phyloP scores from a whole-genome alignment of 108 stramenopile genomes.

The Nitzschia sp. region DNA sequence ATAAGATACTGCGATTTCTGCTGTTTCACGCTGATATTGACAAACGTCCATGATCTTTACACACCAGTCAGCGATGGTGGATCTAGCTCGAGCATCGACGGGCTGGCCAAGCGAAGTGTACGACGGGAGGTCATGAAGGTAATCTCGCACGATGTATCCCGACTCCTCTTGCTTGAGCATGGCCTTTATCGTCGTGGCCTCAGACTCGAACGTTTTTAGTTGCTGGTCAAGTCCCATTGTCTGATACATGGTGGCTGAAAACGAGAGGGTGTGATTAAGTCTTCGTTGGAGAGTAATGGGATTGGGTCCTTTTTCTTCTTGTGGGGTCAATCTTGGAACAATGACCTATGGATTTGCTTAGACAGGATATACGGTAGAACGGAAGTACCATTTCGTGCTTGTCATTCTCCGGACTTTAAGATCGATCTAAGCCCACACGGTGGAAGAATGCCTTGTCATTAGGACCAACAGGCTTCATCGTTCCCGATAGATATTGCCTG shows the following conservation, averaged over 20 bases:
- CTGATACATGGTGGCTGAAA: not conserved
- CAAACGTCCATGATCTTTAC: conserved; percentile 62
- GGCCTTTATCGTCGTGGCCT: conserved; percentile 8
- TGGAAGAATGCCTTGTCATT: too few relatives aligned
- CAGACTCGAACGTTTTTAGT: not conserved
- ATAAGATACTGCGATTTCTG: conserved; percentile 56
- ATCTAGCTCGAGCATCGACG: conserved; percentile 23
- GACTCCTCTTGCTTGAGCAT: conserved; percentile 25
- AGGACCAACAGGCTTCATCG: too few relatives aligned
- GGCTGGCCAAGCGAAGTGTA: not conserved
- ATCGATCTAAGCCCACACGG: too few relatives aligned
- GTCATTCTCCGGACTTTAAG: too few relatives aligned
- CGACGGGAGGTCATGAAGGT: conserved; percentile 12
- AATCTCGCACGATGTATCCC: conserved; percentile 15
- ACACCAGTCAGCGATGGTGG: conserved; percentile 63
- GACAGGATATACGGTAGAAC: too few relatives aligned
- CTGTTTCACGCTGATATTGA: conserved; percentile 64
- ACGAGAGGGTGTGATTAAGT: not conserved
- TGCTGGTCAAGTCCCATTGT: conserved; percentile 8
- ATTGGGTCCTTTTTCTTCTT: too few relatives aligned
- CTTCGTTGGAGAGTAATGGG: not conserved
- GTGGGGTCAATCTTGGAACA: too few relatives aligned
- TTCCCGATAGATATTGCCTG: too few relatives aligned
- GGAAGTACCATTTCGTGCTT: too few relatives aligned
- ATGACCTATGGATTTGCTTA: too few relatives aligned